Base-by-base conservation (phyloP, 495 filamentous ascomycete genomes). In the Neurospora discreta region DNA sequence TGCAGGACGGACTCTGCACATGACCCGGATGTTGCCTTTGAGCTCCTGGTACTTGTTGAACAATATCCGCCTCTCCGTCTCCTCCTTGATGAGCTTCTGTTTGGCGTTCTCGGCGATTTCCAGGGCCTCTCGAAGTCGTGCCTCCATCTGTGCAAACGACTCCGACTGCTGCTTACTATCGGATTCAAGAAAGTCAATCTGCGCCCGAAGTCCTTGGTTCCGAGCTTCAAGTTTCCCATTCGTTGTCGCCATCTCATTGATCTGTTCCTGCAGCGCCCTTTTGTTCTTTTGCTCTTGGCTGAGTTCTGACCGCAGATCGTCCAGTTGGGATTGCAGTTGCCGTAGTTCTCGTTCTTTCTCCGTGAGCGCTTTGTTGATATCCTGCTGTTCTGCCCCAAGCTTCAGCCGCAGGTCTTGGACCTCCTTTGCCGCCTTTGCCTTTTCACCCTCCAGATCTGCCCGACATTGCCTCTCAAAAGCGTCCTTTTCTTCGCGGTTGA, bases 1-100 rank as follows among this genome's bases (percentile, higher is more conserved):
- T 0, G 91, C 84, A 3, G 96, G 95, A n/a, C 96, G 92, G 39
- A 98, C 94, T 76, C 95, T 90, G 79, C 94, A 98, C 86, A 98
- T 98, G 44, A 99, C 95, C 11, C 95, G 92, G 75, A 99, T 99
- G 75, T 99, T 99, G 71, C 95, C 95, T 80, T 97, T 97, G n/a
- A 99, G 86, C 75, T 99, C 96, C 78, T 98, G 94, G 42, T 98
- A 94, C 79, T 97, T 94, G 78, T 98, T 98, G 83, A 98, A 97
- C 11, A 99, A 88, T 75, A 95, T 94, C 43, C 96, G 89, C 38
- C 95, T 88, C 30, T 97, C 82, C 1, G 92, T 96, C 79, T 99
- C 95, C 79, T 99, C 95, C 71, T 88, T 91, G 68, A 95, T 90
- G 39, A 99, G 82, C 77, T 95, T 97, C 71, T 93, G 90, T 69